Evolutionary conservation across 768 basidiomycete genomes (phyloP).

Genomic region (Podaxis carcinomalis): DNA sequence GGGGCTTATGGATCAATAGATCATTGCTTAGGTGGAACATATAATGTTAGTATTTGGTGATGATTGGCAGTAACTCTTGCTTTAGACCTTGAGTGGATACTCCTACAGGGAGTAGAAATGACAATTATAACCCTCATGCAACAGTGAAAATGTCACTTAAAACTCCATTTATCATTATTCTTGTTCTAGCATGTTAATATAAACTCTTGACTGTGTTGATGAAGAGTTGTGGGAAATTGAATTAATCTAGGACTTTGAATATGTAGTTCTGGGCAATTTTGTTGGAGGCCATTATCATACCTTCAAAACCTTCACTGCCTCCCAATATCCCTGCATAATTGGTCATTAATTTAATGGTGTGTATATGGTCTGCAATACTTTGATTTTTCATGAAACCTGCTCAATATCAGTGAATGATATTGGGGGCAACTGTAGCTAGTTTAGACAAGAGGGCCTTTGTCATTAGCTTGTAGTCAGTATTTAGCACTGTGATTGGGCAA

Average conservation of each 20-base stretch:
- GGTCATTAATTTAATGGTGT: slow-evolving; percentile 22
- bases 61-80: too few relatives aligned
- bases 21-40: too few relatives aligned
- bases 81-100: too few relatives aligned
- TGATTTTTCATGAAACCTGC: slow-evolving; percentile 30
- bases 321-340: slow-evolving; percentile 17
- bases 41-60: too few relatives aligned
- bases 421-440: slow-evolving; percentile 11
- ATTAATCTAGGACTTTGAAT: slow-evolving; percentile 18
- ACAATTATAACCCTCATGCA: slow-evolving; percentile 13
- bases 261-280: slow-evolving; percentile 29
- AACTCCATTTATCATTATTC: slow-evolving; percentile 26
- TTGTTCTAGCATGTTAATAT: slow-evolving; percentile 10
- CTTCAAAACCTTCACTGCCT: slow-evolving; percentile 23
- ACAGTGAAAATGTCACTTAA: slow-evolving; percentile 18
- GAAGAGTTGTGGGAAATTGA: slow-evolving; percentile 22
- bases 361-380: slow-evolving; percentile 27
- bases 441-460: slow-evolving; percentile 20
- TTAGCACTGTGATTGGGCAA: slow-evolving; percentile 28
- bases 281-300: slow-evolving; percentile 21
- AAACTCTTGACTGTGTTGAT: slow-evolving; percentile 19
- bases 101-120: too few relatives aligned
- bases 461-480: slow-evolving; percentile 29
- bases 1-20: too few relatives aligned
- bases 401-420: slow-evolving; percentile 28